Evolutionary conservation across 1,284 basidiomycete genomes (phyloP), one percentile per base, ranked within the genome.

Genomic region (Puccinia hordei): DNA sequence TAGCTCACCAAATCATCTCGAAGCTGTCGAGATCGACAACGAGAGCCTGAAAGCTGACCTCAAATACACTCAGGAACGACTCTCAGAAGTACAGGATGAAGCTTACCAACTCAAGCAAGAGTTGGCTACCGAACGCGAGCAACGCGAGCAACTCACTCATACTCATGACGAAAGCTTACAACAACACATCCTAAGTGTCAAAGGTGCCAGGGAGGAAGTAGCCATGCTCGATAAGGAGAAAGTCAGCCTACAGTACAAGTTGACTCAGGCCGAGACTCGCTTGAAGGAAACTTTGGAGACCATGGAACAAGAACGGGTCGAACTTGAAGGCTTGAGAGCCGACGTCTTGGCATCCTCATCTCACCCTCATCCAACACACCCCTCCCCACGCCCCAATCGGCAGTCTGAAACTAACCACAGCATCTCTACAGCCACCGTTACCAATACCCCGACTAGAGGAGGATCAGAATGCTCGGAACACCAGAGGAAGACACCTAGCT

Each of bases 21-120:
- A 63, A 49, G 57, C 74, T 10, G 41, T 76, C 38, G 57, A 76
- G 24, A 76, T 76, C 49, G 74, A 76, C 49, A 76, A 76, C 49
- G 74, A 76, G 49, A 76, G 74, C 15, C 61, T 76, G 49, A 65
- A 53, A 51, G 74, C 74, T 5, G 74, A 76, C 65, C 61, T 76
- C 10, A 76, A 76, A n/a, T 51, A 76, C 49, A 76, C 35, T 35
- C 38, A 76, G 57, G 74, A 76, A 41, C n/a, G 59, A 17, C 51
- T 76, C 22, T 44, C 41, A 1, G 57, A n/a, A 24, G 41, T 66
- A 38, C 57, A 76, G 61, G 74, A 76, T 76, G 35, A 76, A 46
- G 38, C 57, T 30, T 76, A 76, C 49, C 53, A 76, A 76, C 24
- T 66, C 2, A 76, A 76, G 51, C 59, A 76, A 46, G 59, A 76